Percentiles rank a stretch among this genome's conserved stretches.
Evolutionary conservation across 2,329 filamentous ascomycete genomes (phyloP).

Genomic region (Claviceps sp.): DNA sequence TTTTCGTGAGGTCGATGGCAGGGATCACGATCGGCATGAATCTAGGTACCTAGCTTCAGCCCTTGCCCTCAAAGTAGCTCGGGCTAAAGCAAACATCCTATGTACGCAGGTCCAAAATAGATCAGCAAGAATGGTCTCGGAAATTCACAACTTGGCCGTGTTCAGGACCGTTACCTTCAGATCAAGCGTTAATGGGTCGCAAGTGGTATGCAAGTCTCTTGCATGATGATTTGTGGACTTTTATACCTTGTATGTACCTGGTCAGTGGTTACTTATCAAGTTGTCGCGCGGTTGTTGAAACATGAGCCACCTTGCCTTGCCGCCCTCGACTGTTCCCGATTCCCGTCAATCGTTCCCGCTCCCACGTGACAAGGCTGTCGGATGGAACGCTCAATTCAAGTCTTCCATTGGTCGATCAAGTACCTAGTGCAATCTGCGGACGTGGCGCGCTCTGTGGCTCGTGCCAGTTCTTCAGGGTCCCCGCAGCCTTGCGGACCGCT

Average conservation of each 20-base stretch:
- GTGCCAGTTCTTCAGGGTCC: not conserved
- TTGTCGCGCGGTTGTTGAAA: too few species aligned
- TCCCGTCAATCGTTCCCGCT: too few species aligned
- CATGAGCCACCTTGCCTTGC: not conserved
- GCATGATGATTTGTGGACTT: not conserved
- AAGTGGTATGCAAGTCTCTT: not conserved
- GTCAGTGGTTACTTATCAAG: too few species aligned
- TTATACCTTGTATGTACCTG: too few species aligned
- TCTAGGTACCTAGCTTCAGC: not conserved
- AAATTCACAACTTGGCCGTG: not conserved
- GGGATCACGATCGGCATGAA: not conserved
- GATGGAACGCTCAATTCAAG: not conserved
- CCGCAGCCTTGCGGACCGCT: not conserved
- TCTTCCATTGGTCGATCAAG: not conserved
- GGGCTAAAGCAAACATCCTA: not conserved
- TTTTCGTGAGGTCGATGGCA: not conserved
- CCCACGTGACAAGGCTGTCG: conserved; percentile 6
- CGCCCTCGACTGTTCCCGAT: not conserved
- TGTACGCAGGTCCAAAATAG: not conserved
- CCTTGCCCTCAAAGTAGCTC: not conserved
- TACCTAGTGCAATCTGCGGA: not conserved
- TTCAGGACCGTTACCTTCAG: not conserved
- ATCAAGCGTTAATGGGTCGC: not conserved
- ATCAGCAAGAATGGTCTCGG: not conserved
- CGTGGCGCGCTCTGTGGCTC: conserved; percentile 3